Evolutionary conservation across 148 eudicot genomes (phyloP).

Genomic region (Pouteria glomerata): DNA sequence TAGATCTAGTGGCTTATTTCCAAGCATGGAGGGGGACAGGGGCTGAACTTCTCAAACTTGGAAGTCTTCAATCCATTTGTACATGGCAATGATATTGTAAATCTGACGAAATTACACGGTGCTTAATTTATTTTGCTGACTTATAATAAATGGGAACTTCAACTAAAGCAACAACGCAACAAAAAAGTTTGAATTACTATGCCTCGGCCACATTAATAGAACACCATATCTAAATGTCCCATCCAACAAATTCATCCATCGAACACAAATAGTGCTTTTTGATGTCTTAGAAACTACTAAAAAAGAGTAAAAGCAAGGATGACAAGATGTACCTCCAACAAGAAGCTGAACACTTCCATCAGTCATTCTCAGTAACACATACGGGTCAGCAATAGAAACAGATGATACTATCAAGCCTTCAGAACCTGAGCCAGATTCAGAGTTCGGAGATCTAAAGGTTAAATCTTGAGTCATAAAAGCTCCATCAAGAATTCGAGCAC

Average conservation of each 20-base stretch:
- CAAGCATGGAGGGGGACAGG: not conserved
- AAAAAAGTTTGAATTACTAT: too few species aligned
- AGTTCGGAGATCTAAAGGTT: constrained; percentile 48
- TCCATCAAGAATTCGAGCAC: constrained; percentile 96
- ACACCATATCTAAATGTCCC: not conserved
- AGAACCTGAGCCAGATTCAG: constrained; percentile 60
- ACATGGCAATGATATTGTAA: not conserved
- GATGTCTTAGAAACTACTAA: not conserved
- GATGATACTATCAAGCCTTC: constrained; percentile 60
- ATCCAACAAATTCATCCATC: not conserved
- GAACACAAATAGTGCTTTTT: not conserved
- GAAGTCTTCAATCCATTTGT: not conserved
- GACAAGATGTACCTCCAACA: constrained; percentile 75
- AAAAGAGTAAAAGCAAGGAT: not conserved
- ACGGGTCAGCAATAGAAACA: constrained; percentile 93
- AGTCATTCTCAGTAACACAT: constrained; percentile 77
- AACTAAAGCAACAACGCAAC: too few species aligned
- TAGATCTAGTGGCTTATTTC: not conserved
- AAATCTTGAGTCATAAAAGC: constrained; percentile 88
- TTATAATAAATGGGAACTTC: too few species aligned
- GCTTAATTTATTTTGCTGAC: not conserved
- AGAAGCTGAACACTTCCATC: constrained; percentile 91
- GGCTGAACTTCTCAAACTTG: not conserved
- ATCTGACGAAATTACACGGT: not conserved
- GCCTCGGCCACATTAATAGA: not conserved